These are phyloP conservation scores for Kodamaea sp. DNA, from an alignment of 1,139 yeast species.

Conservation along the genomic window DNA sequence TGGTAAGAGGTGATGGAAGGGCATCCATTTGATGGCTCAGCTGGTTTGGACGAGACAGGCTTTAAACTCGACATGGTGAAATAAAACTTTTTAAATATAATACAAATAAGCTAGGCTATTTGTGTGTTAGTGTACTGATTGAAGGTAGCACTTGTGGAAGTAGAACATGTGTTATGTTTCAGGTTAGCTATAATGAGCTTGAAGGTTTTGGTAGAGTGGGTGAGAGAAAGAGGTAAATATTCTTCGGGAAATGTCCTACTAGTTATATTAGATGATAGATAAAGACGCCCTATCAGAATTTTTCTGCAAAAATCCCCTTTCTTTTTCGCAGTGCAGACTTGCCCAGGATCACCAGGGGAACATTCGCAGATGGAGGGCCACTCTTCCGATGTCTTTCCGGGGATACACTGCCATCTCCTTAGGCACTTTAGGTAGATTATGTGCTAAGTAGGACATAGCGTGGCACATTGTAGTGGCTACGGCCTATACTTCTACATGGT, in stretches of 20 bases:
- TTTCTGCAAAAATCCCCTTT: not conserved
- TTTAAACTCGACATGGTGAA: not conserved
- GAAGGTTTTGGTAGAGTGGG: not conserved
- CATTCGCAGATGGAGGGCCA: not conserved
- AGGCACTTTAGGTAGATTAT: not conserved
- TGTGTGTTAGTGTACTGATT: constrained; percentile 15
- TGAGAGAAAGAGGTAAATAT: no score
- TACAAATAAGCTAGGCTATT: constrained; percentile 3
- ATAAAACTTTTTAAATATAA: constrained; percentile 1
- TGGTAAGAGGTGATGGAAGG: constrained; percentile 1
- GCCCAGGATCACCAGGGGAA: not conserved
- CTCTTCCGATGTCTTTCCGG: not conserved
- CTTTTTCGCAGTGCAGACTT: not conserved
- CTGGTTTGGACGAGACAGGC: constrained; percentile 1
- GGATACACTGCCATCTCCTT: not conserved
- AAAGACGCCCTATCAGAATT: not conserved
- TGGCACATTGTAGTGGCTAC: no score
- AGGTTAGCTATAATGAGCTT: not conserved
- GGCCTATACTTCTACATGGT: no score
- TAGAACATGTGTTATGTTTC: not conserved
- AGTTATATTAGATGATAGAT: not conserved
- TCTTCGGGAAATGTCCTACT: not conserved
- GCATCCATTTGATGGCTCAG: not conserved
- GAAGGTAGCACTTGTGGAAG: constrained; percentile 14
- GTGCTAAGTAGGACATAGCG: no score